Conservation (phyloP, 768 basidiomycete species). For the Cantharellus cinnabarinus region DNA sequence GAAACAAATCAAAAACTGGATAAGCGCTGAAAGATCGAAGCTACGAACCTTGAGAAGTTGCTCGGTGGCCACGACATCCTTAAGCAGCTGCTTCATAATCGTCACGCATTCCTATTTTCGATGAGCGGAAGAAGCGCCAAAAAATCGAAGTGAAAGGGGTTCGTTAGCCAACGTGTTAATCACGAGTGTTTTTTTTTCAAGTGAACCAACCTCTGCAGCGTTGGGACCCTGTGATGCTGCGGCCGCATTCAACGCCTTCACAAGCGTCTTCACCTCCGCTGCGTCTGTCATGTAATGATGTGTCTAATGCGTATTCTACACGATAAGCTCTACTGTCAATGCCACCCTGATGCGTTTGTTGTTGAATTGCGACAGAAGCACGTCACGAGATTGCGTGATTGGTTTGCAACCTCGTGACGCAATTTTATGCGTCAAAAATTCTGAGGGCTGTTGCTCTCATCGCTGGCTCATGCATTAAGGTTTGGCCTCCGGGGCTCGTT, state of each 20-base stretch:
- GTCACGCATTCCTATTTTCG: not conserved
- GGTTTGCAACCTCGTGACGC: no score
- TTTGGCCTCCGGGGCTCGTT: no score
- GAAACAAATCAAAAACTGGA: not conserved
- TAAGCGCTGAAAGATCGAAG: not conserved
- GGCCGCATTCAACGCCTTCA: constrained; percentile 54
- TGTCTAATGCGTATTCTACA: no score
- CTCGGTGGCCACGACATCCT: constrained; percentile 11
- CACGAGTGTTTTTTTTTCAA: constrained; percentile 17
- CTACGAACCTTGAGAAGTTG: constrained; percentile 10
- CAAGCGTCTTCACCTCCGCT: constrained; percentile 56
- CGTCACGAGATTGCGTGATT: no score
- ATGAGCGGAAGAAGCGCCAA: not conserved
- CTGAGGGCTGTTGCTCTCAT: no score
- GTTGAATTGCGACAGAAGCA: no score
- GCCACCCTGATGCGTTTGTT: no score
- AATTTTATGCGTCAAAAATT: no score
- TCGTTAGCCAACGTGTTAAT: not conserved
- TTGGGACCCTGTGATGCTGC: constrained; percentile 11
- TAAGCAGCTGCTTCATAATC: constrained; percentile 7
- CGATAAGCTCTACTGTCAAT: no score
- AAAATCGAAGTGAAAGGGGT: not conserved
- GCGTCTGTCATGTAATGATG: constrained; percentile 10
- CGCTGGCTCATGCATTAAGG: no score
- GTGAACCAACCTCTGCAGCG: constrained; percentile 18